Base-by-base conservation (phyloP, 768 basidiomycete genomes). In the Leccinum rimulosum region DNA sequence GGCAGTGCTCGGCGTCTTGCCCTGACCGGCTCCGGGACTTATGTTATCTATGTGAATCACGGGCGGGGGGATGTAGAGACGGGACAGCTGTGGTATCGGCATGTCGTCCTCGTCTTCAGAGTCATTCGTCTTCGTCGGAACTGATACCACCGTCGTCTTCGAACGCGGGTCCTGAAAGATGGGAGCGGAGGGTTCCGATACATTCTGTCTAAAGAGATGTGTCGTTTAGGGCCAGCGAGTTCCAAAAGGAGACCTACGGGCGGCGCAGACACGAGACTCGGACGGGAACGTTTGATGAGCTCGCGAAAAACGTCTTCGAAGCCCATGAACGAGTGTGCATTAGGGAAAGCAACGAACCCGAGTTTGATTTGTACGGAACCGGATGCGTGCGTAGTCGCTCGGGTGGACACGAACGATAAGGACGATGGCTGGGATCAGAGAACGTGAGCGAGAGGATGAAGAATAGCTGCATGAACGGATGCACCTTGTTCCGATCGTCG, bases 201-300 rank as follows among this genome's bases (percentile, higher is more conserved):
- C 92, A 90, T 73, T 91, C 86, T 10, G 91, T 93, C 92, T 95
- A 52, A 1, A 40, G 35, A 5, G 25, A 55, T 28, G 51, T 52
- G 28, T 33, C 17, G 2, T 22, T 59, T 7, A 54, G 19, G 38
- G 11, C 12, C 3, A 31, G 11, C 15, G 50, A 33, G 9, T 27
- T 49, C n/a, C 30, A 48, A 40, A 49, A 55, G 3, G 22, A 28
- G 31, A 79, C 87, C 60, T 65, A 91, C 91, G 1, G 93, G 90
- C 8, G 91, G 89, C 1, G 87, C 86, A 43, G 89, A 88, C 12
- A 89, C 85, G 4, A 93, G 77, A 25, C 84, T 84, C 3, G 84
- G 84, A 19, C 84, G 77, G 0, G 87, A 83, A 35, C 83, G 80
- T 68, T 83, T 88, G 55, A 84, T 73, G 12, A 92, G 78, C 54